Percentiles rank a stretch among this genome's conserved stretches.
Conservation (phyloP, 2,329 filamentous ascomycete species). For the Calonectria multiphialidica region DNA sequence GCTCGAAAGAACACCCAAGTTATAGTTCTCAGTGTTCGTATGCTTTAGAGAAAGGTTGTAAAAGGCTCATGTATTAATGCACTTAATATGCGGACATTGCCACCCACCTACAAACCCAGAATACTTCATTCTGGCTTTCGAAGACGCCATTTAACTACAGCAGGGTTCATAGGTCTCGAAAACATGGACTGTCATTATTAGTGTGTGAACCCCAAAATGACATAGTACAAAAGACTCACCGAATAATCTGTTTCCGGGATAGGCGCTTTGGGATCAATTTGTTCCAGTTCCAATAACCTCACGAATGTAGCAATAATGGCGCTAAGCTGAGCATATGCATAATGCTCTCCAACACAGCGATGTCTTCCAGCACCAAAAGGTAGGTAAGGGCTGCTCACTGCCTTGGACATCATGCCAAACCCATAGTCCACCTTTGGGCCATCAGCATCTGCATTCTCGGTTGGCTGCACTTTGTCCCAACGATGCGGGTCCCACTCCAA, state of each 20-base stretch:
- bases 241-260: constrained; percentile 74
- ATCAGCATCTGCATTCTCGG: constrained; percentile 65
- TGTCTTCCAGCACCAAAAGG: constrained; percentile 96
- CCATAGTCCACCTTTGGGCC: constrained; percentile 90
- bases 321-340: constrained; percentile 91
- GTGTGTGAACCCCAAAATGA: fast-evolving
- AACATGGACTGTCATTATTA: constrained; percentile 37
- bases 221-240: constrained; percentile 49
- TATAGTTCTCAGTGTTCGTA: too few species aligned
- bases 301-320: constrained; percentile 84
- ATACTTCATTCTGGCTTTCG: constrained; percentile 7
- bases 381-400: constrained; percentile 87
- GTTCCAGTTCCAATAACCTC: constrained; percentile 77
- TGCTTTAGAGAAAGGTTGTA: too few species aligned
- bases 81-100: neutral
- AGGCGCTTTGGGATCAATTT: constrained; percentile 65
- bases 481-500: constrained; percentile 89
- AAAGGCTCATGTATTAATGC: too few species aligned
- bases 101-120: neutral
- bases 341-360: constrained; percentile 95
- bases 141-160: constrained; percentile 31
- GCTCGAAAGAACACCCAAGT: too few species aligned
- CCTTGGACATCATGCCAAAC: constrained; percentile 94
- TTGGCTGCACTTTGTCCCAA: constrained; percentile 71
- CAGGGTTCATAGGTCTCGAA: constrained; percentile 39